These are phyloP conservation scores for Citeromyces nyonsensis DNA, from an alignment of 805 yeast species.

Conservation along the genomic window DNA sequence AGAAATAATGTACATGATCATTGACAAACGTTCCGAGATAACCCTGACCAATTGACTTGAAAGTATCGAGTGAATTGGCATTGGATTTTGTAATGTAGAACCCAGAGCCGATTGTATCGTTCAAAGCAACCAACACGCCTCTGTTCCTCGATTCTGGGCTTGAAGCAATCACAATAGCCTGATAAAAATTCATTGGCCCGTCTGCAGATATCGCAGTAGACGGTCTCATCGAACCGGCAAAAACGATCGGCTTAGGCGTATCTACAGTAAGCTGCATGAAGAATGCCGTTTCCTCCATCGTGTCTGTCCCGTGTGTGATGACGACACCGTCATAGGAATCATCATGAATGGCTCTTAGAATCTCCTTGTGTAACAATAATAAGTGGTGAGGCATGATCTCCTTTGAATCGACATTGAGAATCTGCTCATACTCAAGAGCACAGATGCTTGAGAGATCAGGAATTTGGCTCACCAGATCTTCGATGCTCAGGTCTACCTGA, in stretches of 20 bases:
- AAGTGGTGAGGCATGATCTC: conserved; percentile 32
- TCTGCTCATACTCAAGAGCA: conserved; percentile 44
- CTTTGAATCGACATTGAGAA: conserved; percentile 46
- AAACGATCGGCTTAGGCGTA: conserved; percentile 34
- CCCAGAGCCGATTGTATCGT: conserved; percentile 57
- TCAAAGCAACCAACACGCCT: conserved; percentile 48
- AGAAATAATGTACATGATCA: conserved; percentile 48
- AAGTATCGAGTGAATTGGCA: conserved; percentile 57
- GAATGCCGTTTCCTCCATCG: conserved; percentile 54
- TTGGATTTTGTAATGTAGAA: conserved; percentile 57
- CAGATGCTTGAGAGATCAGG: conserved; percentile 42
- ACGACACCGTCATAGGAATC: conserved; percentile 38
- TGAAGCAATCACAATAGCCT: conserved; percentile 52
- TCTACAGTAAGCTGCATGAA: conserved; percentile 35
- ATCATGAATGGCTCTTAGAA: conserved; percentile 23
- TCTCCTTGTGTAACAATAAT: conserved; percentile 25
- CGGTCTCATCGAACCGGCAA: conserved; percentile 68
- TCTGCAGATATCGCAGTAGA: conserved; percentile 56
- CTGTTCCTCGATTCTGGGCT: conserved; percentile 31
- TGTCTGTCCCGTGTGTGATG: conserved; percentile 60
- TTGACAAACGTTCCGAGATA: conserved; percentile 57
- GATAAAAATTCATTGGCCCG: conserved; percentile 60
- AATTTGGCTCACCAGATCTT: conserved; percentile 32
- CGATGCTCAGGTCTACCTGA: conserved; percentile 31
- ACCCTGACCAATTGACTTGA: conserved; percentile 52